Evolutionary conservation across 1,284 basidiomycete species (phyloP), one percentile per base, ranked within the genome.

Genomic region (Binderoboletus segoi): DNA sequence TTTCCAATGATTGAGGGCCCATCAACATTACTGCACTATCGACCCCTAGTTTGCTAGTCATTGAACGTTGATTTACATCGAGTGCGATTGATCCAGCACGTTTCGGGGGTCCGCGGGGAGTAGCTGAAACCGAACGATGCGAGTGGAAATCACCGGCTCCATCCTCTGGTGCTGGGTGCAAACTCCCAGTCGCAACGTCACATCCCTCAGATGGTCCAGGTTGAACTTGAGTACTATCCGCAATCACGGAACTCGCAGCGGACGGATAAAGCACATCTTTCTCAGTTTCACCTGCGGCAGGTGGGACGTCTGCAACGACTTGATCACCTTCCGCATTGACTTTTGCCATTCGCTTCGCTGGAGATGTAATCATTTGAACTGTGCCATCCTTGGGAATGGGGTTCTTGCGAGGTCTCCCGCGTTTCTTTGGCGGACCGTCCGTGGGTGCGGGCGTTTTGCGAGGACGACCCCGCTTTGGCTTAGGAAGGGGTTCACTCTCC

Each of bases 391-490:
- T 62, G 18, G 55, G 8, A 23, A 48, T 18, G 13, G 53, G 56
- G 16, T 64, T 35, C 55, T 75, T 76, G 51, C 66, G 68, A 41
- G 77, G 78, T 51, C 76, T 65, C 30, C 73, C 77, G 8, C 67
- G 68, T 55, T 72, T 72, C 59, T 58, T 61, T 50, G 67, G 57
- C 21, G 46, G 30, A 37, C 51, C 47, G 52, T 58, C 57, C 49
- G 61, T 33, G 37, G 24, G 46, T 52, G 44, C 41, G 46, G 59
- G 42, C n/a, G 51, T 43, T 56, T 75, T 79, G 38, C 65, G 68
- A 6, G 76, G 73, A 20, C 77, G 69, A 8, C 73, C 76, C 38
- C 76, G 70, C 51, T 69, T 77, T 46, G 52, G 68, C 64, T 74
- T 78, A 24, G 67, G 66, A 55, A 63, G 61, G 3, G 64, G 67